phyloP scores from a whole-genome alignment of 2,329 filamentous ascomycete genomes.

The Coleophoma crateriformis region DNA sequence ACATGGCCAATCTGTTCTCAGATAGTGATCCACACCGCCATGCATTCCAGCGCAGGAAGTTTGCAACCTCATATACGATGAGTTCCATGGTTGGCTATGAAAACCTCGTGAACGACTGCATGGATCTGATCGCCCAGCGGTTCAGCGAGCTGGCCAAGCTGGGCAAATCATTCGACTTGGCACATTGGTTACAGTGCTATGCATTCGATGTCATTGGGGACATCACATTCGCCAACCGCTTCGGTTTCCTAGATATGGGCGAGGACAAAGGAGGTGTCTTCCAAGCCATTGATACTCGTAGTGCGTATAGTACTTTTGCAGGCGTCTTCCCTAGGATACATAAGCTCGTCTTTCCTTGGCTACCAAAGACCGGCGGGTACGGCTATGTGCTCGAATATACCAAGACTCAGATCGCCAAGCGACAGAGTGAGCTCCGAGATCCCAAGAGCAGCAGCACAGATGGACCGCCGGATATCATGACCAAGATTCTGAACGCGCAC shows the following conservation, averaged over 20 bases:
- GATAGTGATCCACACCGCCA: slow-evolving; percentile 31
- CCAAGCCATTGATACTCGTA: slow-evolving; percentile 27
- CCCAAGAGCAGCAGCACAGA: slow-evolving; percentile 5
- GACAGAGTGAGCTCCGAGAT: slow-evolving; percentile 10
- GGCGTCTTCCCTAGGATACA: slow-evolving; percentile 38
- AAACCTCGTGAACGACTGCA: slow-evolving; percentile 40
- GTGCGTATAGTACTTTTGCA: slow-evolving; percentile 31
- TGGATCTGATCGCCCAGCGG: slow-evolving; percentile 31
- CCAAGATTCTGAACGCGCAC: slow-evolving; percentile 34
- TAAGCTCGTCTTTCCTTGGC: slow-evolving; percentile 23
- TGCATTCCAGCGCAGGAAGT: slow-evolving; percentile 30
- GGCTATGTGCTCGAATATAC: slow-evolving; percentile 14
- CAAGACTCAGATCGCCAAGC: slow-evolving; percentile 10
- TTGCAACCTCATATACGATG: slow-evolving; percentile 41
- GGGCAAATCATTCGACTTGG: slow-evolving; percentile 30
- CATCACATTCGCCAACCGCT: slow-evolving; percentile 35
- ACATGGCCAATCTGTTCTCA: slow-evolving; percentile 23
- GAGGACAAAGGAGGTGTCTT: slow-evolving; percentile 39
- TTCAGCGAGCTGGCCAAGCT: slow-evolving; percentile 30
- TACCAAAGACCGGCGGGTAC: slow-evolving; percentile 13
- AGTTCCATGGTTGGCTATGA: slow-evolving; percentile 42
- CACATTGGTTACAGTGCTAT: slow-evolving; percentile 39
- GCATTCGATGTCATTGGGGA: slow-evolving; percentile 46
- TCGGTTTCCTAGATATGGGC: slow-evolving; percentile 40
- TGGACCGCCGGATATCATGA: slow-evolving; percentile 30